Base-by-base conservation (phyloP, 805 yeast genomes). In the Saccharomycopsis malanga region DNA sequence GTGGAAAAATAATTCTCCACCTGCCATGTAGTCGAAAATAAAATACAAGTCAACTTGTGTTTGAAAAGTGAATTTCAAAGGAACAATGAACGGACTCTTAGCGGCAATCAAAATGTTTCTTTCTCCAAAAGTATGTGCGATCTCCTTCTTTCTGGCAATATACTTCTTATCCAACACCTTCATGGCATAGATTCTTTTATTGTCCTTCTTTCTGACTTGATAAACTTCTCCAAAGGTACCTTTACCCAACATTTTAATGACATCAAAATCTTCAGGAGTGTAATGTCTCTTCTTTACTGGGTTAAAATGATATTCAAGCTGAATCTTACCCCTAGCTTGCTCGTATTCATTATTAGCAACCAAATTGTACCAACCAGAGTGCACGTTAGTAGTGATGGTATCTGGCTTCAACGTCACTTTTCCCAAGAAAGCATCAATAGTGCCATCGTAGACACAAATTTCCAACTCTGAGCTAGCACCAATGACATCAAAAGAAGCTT, bases 171-270 rank as follows among this genome's bases (percentile, higher is more conserved):
- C 84, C 45, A 93, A 75, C 24, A 91, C 95, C 67, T 93, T 93
- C 98, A 93, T 93, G 35, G 98, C 98, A 63, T 93, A 93, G 49
- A 93, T 83, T 58, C 97, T 77, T 50, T 78, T 77, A 5, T 95
- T 87, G 62, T 93, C 98, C 56, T 74, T 75, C 73, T 91, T 93
- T 54, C 83, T 80, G 38, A 93, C 98, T 69, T 93, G 98, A 66
- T 83, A 93, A 32, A 91, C 98, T 68, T 87, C 96, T 27, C 98
- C 98, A 71, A 91, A 91, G 1, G 98, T 93, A 46, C 98, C 98
- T 62, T 87, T 88, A 52, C 98, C 98, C 52, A 91, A 71, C 45
- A 91, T 71, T 59, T 96, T 74, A 57, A 93, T 75, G 15, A 91
- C 87, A 63, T 89, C 96, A 65, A 93, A 93, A 66, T 93, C 98